Evolutionary conservation across 202 grass and related monocot genomes (phyloP), one percentile per base, ranked within the genome.

Genomic region (Panicum hallii): DNA sequence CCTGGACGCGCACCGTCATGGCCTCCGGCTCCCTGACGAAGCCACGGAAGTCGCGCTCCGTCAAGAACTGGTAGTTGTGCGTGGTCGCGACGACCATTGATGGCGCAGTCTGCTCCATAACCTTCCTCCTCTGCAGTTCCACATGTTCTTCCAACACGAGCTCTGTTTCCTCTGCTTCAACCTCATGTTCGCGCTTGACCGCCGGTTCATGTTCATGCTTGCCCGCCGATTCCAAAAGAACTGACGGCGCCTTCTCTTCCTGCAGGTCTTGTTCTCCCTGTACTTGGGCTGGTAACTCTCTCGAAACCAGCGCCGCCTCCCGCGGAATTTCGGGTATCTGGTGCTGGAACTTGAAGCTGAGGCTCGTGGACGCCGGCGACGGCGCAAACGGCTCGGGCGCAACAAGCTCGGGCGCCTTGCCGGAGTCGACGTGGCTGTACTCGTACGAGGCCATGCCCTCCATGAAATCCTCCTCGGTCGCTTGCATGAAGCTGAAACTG

Each of bases 291-390:
- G 79, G 49, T 9, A 32, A 13, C 15, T 78, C 61, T 11, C 34
- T 67, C 68, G 38, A 69, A 30, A 69, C 68, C 62, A 55, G 44
- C 23, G 17, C 19, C 19, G 75, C 4, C 63, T 64, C 75, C 15
- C 11, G n/a, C 12, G 20, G 63, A 42, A 79, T 78, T 36, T 90
- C 85, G 0, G 74, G 74, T 4, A 80, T 77, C 88, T 96, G 97
- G 63, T 90, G 75, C 70, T 87, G 83, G 34, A 99, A 92, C 81
- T 86, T 96, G 75, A 92, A 99, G 72, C 85, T 81, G 54, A 99
- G 79, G 70, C 36, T 78, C 7, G 89, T n/a, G 6, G 90, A 16
- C 56, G 74, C 32, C 20, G 71, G 46, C 44, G 73, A 7, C 77
- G 79, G 50, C 50, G 79, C 34, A 1, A 10, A 28, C 63, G 80